Conservation (phyloP, 2,329 filamentous ascomycete genomes). For the Aspergillus aculeatus region DNA sequence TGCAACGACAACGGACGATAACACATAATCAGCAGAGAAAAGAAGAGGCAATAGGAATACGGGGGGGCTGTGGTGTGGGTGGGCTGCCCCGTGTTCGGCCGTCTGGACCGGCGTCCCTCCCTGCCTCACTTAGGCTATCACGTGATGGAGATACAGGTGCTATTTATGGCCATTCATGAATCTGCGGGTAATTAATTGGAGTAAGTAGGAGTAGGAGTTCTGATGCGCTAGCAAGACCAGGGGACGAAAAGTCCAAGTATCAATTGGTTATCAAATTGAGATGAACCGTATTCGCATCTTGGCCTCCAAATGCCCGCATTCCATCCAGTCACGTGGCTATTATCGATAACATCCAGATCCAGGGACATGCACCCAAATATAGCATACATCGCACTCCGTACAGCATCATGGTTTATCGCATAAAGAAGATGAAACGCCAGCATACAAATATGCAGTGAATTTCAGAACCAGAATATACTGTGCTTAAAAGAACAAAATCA, state of each 20-base stretch:
- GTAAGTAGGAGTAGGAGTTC: too few relatives aligned
- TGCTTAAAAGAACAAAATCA: neutral
- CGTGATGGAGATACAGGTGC: neutral
- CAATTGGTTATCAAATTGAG: too few relatives aligned
- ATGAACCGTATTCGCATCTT: too few relatives aligned
- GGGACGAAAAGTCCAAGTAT: too few relatives aligned
- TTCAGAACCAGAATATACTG: neutral
- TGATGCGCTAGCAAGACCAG: too few relatives aligned
- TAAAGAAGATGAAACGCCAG: constrained; percentile 1
- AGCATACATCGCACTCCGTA: neutral
- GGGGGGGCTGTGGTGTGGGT: neutral
- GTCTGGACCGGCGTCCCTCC: neutral
- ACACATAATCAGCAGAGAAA: too few relatives aligned
- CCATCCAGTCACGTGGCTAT: too few relatives aligned
- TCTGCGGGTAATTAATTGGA: too few relatives aligned
- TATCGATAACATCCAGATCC: neutral
- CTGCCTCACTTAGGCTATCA: neutral
- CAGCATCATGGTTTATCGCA: constrained; percentile 3
- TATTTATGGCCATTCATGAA: neutral
- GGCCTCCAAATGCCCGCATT: too few relatives aligned
- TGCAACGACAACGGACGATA: too few relatives aligned
- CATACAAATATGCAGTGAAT: neutral
- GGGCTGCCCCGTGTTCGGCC: neutral
- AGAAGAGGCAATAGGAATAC: neutral
- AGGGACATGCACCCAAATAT: neutral